These are phyloP conservation scores for Cercospora sojina DNA, from an alignment of 2,329 filamentous ascomycete species.

Conservation along the genomic window DNA sequence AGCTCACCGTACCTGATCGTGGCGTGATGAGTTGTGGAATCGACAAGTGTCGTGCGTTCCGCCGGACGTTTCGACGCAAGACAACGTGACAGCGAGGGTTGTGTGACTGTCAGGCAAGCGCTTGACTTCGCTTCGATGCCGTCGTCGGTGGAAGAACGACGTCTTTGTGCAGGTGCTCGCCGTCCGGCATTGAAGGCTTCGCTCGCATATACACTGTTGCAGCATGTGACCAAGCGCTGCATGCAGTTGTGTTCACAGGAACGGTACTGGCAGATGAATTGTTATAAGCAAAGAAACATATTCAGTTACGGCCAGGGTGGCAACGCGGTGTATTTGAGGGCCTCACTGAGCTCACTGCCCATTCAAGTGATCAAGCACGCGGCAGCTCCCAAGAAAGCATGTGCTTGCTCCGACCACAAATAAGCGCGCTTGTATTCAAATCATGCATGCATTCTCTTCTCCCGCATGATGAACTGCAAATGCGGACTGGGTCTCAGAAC, in stretches of 20 bases:
- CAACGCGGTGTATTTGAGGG: background rate
- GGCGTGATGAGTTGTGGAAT: background rate
- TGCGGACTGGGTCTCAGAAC: background rate
- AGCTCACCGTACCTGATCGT: constrained; percentile 3
- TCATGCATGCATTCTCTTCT: background rate
- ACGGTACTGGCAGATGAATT: background rate
- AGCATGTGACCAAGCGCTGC: background rate
- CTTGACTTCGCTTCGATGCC: background rate
- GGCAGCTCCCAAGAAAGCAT: background rate
- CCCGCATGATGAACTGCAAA: background rate
- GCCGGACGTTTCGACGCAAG: background rate
- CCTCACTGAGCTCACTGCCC: background rate
- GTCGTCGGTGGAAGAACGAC: background rate
- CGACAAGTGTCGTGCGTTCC: background rate
- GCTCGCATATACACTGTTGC: background rate
- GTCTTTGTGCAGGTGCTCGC: background rate
- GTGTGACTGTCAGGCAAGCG: constrained; percentile 1
- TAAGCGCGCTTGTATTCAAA: background rate
- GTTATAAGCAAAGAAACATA: background rate
- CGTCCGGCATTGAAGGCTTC: background rate
- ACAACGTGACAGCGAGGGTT: background rate
- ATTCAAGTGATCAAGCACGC: background rate
- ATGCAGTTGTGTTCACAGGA: background rate
- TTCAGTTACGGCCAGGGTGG: background rate
- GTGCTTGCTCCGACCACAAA: background rate